A percentile compares a stretch with the other conserved stretches of the same genome.
These are phyloP conservation scores for Tolypocladium sp. DNA, from an alignment of 2,329 filamentous ascomycete species.

Conservation along the genomic window DNA sequence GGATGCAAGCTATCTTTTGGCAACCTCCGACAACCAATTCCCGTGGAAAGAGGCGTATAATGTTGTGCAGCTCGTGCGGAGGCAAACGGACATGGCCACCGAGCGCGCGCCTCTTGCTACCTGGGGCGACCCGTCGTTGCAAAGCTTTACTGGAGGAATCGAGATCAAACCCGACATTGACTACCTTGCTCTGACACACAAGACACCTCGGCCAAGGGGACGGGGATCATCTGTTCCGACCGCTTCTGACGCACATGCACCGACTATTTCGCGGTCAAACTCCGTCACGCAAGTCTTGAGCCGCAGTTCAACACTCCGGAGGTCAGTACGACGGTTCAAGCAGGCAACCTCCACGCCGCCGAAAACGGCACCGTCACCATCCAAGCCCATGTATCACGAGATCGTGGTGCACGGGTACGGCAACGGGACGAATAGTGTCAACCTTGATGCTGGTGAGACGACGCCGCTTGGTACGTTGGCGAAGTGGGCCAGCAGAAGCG, in stretches of 20 bases:
- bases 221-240: slow-evolving; percentile 4
- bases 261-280: slow-evolving; percentile 15
- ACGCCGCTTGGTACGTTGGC: slow-evolving; percentile 2
- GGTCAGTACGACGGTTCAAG: slow-evolving; percentile 22
- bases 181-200: slow-evolving; percentile 37
- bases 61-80: slow-evolving; percentile 15
- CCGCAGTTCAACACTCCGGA: slow-evolving; percentile 23
- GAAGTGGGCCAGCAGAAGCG: slow-evolving; percentile 11
- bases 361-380: slow-evolving; percentile 6
- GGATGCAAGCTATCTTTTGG: slow-evolving; percentile 47
- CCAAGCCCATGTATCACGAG: slow-evolving; percentile 31
- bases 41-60: slow-evolving; percentile 33
- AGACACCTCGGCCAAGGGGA: slow-evolving; percentile 7
- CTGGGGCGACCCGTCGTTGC: slow-evolving; percentile 3
- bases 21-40: slow-evolving; percentile 31
- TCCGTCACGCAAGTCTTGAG: slow-evolving; percentile 19
- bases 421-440: slow-evolving; percentile 38
- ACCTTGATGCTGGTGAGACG: slow-evolving; percentile 8
- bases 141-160: slow-evolving; percentile 9
- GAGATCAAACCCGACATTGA: slow-evolving; percentile 49
- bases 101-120: slow-evolving; percentile 5
- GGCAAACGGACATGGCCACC: slow-evolving; percentile 17
- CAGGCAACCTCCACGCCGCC: slow-evolving; percentile 10
- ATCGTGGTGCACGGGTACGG: slow-evolving; percentile 45
- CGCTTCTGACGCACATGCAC: neutral